These are phyloP conservation scores for Plectosphaerella plurivora DNA, from an alignment of 2,329 filamentous ascomycete genomes.

Conservation along the genomic window DNA sequence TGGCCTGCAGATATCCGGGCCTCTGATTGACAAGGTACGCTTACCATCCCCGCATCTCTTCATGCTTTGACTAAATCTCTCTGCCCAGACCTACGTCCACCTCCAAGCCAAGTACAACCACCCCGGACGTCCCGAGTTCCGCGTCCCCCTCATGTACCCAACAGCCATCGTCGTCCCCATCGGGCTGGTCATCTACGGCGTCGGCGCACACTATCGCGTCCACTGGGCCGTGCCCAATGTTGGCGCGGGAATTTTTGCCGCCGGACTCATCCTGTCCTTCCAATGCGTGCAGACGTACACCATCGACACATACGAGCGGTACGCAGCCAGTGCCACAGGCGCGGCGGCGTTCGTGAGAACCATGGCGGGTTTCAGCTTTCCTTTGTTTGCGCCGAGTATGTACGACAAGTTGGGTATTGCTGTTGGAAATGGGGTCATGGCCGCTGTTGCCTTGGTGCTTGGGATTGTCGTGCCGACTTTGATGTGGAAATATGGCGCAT, in stretches of 20 bases:
- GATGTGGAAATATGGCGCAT: conserved; percentile 15
- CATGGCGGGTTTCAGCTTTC: conserved; percentile 52
- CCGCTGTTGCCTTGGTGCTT: conserved; percentile 13
- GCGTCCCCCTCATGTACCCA: conserved; percentile 28
- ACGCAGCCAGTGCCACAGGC: conserved; percentile 11
- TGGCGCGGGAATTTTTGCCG: conserved; percentile 39
- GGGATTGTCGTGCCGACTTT: conserved; percentile 11
- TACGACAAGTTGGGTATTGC: conserved; percentile 35
- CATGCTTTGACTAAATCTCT: background rate
- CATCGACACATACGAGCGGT: conserved; percentile 17
- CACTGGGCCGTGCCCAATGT: conserved; percentile 55
- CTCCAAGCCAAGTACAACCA: conserved; percentile 19
- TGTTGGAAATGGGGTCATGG: conserved; percentile 36
- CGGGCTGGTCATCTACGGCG: conserved; percentile 46
- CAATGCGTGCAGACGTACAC: conserved; percentile 56
- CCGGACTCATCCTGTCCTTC: conserved; percentile 52
- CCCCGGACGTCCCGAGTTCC: conserved; percentile 26
- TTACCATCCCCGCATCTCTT: background rate
- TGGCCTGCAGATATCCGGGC: conserved; percentile 47
- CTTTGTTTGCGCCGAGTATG: conserved; percentile 48
- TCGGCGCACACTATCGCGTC: conserved; percentile 31
- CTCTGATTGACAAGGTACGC: conserved; percentile 26
- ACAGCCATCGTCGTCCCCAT: conserved; percentile 36
- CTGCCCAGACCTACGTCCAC: conserved; percentile 18
- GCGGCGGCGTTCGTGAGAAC: conserved; percentile 47